These are phyloP conservation scores for Ustilago crameri DNA, from an alignment of 1,284 basidiomycete species.

Conservation along the genomic window DNA sequence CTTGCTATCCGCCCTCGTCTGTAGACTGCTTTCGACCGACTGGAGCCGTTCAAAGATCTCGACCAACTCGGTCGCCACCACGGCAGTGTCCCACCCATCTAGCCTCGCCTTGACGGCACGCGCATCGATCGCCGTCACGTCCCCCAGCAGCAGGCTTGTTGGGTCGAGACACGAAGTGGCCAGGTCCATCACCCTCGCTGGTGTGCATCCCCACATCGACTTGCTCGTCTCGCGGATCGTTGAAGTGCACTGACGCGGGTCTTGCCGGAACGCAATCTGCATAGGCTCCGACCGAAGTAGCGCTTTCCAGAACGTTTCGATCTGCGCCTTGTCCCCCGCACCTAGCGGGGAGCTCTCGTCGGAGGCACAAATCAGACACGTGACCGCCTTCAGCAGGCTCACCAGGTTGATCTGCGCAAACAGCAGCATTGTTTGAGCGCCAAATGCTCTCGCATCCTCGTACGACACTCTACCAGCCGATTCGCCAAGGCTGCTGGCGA, in stretches of 20 bases:
- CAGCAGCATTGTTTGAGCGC: conserved; percentile 33
- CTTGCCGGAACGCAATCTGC: conserved; percentile 41
- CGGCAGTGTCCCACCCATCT: conserved; percentile 37
- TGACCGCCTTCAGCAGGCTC: conserved; percentile 13
- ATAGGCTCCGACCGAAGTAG: conserved; percentile 32
- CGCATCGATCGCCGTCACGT: conserved; percentile 21
- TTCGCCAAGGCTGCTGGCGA: conserved; percentile 26
- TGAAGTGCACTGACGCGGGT: conserved; percentile 23
- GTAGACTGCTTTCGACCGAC: conserved; percentile 43
- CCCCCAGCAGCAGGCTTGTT: conserved; percentile 36
- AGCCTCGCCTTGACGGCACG: conserved; percentile 25
- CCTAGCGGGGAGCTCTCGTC: conserved; percentile 14
- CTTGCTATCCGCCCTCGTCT: conserved; percentile 49
- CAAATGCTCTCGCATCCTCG: conserved; percentile 30
- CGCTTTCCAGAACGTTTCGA: conserved; percentile 27
- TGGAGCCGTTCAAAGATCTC: conserved; percentile 47
- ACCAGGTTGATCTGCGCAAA: conserved; percentile 34
- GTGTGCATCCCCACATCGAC: conserved; percentile 44
- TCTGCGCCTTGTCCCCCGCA: conserved; percentile 13
- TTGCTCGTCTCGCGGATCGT: conserved; percentile 36
- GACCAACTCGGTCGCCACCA: conserved; percentile 41
- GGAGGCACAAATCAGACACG: conserved; percentile 32
- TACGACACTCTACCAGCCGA: conserved; percentile 4
- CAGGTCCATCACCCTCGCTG: conserved; percentile 21
- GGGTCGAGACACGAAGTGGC: conserved; percentile 33